phyloP scores from a whole-genome alignment of 108 stramenopile species.

The Epipyxis sp. region DNA sequence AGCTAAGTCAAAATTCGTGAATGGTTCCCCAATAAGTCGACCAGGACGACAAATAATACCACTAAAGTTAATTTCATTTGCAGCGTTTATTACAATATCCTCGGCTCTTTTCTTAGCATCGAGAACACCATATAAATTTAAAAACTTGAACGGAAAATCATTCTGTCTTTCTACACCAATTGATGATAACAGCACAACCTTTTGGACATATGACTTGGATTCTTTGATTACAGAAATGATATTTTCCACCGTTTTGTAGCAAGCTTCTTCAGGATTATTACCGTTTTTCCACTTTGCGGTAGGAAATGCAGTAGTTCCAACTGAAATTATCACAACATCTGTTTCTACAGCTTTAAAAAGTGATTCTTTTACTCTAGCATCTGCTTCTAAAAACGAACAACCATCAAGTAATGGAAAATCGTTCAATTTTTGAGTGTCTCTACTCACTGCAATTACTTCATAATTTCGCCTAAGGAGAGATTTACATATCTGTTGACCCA shows the following conservation, averaged over 20 bases:
- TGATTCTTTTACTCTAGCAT: not conserved
- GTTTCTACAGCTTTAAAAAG: not conserved
- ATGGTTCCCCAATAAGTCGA: not conserved
- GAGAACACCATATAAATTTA: not conserved
- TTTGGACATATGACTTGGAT: too few relatives aligned
- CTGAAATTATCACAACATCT: not conserved
- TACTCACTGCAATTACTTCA: not conserved
- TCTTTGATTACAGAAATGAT: not conserved
- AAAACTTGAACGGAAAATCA: not conserved
- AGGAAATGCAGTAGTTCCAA: not conserved
- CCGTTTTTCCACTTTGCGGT: not conserved
- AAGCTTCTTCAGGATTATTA: not conserved
- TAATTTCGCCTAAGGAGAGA: not conserved
- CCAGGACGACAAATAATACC: not conserved
- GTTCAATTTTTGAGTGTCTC: not conserved
- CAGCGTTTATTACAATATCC: not conserved
- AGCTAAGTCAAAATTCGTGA: not conserved
- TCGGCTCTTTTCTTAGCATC: not conserved
- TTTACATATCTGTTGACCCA: not conserved
- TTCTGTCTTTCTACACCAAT: not conserved
- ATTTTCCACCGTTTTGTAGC: not conserved
- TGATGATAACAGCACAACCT: not conserved
- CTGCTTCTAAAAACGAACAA: not conserved
- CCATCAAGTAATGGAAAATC: not conserved
- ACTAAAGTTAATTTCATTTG: not conserved